phyloP scores from a whole-genome alignment of 2,329 filamentous ascomycete species.

The Aaosphaeria arxii region DNA sequence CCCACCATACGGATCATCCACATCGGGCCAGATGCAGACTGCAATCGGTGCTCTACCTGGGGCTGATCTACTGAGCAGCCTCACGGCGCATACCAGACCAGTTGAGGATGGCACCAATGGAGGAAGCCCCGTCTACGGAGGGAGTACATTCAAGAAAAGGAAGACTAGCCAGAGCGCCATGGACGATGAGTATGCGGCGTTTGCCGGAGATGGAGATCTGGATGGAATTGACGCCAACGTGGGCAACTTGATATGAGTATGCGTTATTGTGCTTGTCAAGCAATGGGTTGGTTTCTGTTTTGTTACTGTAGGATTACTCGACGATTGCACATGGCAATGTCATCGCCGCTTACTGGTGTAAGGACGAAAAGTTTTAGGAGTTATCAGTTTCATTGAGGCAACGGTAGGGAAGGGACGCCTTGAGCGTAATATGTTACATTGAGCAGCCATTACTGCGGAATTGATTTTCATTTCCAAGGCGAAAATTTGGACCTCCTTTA shows the following conservation, averaged over 20 bases:
- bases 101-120: constrained; percentile 14
- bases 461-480: too few species aligned
- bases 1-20: constrained; percentile 15
- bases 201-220: constrained; percentile 49
- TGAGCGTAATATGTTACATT: background rate
- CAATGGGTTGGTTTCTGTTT: too few species aligned
- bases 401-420: background rate
- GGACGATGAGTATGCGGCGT: constrained; percentile 38
- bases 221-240: constrained; percentile 61
- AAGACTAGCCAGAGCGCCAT: constrained; percentile 31
- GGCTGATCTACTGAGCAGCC: constrained; percentile 28
- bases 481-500: too few species aligned
- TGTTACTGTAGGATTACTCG: too few species aligned
- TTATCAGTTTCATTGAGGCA: too few species aligned
- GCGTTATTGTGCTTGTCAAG: too few species aligned
- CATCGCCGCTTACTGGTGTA: too few species aligned
- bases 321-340: too few species aligned
- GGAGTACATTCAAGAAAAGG: constrained; percentile 32
- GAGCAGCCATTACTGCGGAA: background rate
- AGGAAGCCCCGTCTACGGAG: constrained; percentile 14
- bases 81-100: constrained; percentile 21
- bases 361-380: too few species aligned
- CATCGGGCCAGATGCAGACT: constrained; percentile 18
- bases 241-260: constrained; percentile 47
- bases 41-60: constrained; percentile 16